Evolutionary conservation across 176 grass and related monocot genomes (phyloP), one percentile per base, ranked within the genome.

Genomic region (Zea luxurians): DNA sequence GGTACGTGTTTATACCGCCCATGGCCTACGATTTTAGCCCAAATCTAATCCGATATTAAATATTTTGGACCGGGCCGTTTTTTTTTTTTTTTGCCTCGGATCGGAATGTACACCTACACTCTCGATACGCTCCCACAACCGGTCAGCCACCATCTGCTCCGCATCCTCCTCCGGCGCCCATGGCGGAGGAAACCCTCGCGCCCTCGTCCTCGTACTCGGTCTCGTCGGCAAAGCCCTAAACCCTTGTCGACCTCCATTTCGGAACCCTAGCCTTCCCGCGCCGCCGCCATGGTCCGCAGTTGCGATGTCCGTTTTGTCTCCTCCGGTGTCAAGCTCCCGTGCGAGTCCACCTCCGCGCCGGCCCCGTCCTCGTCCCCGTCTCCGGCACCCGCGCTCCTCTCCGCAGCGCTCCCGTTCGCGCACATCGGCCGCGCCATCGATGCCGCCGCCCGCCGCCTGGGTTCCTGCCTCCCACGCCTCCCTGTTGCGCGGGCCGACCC

Each of bases 361-460:
- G 13, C 58, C 7, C 75, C 27, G 27, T 27, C 27, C 27, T 1
- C 27, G 27, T 27, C 27, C 27, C 27, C 27, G 27, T 27, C 27
- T 27, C 27, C 78, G 0, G 72, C 82, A 46, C 78, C 79, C 2
- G 48, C 85, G 2, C 46, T 93, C 46, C 81, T 87, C 20, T 93
- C 88, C 7, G 64, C 90, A 44, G 82, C 96, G 48, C 88, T 89
- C 4, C 91, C 91, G 10, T 99, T 99, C 81, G 90, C 92, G 13
- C 83, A 91, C 81, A 87, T 93, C 61, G 61, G 83, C 57, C 80
- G 89, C 36, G 83, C 88, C 60, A 74, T 82, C 80, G 83, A 79
- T 15, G 73, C 61, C 8, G 78, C 67, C 27, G 20, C 74, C 17
- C 55, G 78, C 59, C 62, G 67, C 65, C 10, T 86, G 53, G 68